phyloP scores from a whole-genome alignment of 2,329 filamentous ascomycete genomes.

The Aspergillus sp. region DNA sequence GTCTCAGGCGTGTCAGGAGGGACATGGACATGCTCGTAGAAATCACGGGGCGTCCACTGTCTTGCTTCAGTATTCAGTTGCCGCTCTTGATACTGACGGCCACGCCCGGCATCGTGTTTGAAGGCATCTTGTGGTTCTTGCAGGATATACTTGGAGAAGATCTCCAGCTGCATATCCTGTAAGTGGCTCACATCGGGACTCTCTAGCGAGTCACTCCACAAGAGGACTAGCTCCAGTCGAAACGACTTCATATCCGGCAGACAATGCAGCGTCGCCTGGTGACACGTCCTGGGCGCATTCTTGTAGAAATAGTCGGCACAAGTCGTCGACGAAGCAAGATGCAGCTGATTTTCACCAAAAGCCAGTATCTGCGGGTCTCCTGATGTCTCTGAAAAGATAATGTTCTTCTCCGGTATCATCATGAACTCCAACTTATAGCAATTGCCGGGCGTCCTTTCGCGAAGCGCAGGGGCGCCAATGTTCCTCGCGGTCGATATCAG shows the following conservation, averaged over 20 bases:
- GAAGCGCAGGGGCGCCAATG: background rate
- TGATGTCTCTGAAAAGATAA: conserved; percentile 14
- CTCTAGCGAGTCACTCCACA: conserved; percentile 30
- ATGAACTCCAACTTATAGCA: conserved; percentile 16
- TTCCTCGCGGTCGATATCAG: conserved; percentile 8
- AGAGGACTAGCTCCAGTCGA: conserved; percentile 20
- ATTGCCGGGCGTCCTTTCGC: background rate
- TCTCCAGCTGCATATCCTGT: conserved; percentile 8
- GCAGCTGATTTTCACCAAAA: conserved; percentile 16
- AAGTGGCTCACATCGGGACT: conserved; percentile 15
- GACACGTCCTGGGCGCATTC: conserved; percentile 19
- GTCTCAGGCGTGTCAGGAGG: conserved; percentile 26
- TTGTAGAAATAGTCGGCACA: conserved; percentile 20
- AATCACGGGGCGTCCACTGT: conserved; percentile 33
- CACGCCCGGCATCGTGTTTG: background rate
- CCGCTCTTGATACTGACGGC: background rate
- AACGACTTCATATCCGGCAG: conserved; percentile 14
- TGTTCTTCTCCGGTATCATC: conserved; percentile 7
- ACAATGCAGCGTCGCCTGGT: conserved; percentile 22
- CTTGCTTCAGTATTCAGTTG: background rate
- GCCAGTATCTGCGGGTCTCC: conserved; percentile 9
- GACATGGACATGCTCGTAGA: conserved; percentile 42
- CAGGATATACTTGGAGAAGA: conserved; percentile 25
- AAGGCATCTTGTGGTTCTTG: conserved; percentile 10
- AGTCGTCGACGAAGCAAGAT: conserved; percentile 12